Base-by-base conservation (phyloP, 2,329 filamentous ascomycete species). In the Whalleya microplaca region DNA sequence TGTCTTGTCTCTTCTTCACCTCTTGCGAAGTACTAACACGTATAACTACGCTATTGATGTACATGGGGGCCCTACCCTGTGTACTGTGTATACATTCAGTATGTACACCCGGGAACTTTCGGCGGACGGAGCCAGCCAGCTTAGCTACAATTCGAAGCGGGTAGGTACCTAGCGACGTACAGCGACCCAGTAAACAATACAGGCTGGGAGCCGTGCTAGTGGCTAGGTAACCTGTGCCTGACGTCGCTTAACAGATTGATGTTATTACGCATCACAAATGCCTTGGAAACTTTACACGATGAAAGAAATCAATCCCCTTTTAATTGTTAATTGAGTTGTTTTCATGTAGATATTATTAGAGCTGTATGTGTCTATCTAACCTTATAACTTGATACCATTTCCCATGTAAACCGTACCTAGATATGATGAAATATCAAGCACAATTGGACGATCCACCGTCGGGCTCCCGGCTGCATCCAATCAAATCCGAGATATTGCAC, bases 121-220 rank as follows among this genome's bases (percentile, higher is more conserved):
- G 59, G 59, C 54, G 53, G 58, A 47, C 23, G 44, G n/a, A n/a
- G n/a, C n/a, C n/a, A n/a, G n/a, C n/a, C n/a, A 45, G 52, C 55
- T 61, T 45, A 53, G 37, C 48, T 52, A 21, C 58, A 53, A 55
- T 51, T 51, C 19, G 19, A 16, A 27, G 53, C 49, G 48, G 59
- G 29, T 56, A 53, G n/a, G n/a, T n/a, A n/a, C 52, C 48, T 2
- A 10, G 16, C 12, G 27, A 29, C 12, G 27, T 5, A 12, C 27
- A 29, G 27, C 6, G 27, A 29, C 27, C 27, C 27, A 29, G 27
- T 12, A 12, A 8, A 37, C 32, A 37, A 12, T 5, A 37, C 3
- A 12, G 3, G 32, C 7, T 37, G 32, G 5, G 12, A 12, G 27
- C 12, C 27, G 27, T 29, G 12, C 27, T 29, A 12, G 6, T 29